Evolutionary conservation across 257 asterid genomes (phyloP).

Genomic region (Plantago major): DNA sequence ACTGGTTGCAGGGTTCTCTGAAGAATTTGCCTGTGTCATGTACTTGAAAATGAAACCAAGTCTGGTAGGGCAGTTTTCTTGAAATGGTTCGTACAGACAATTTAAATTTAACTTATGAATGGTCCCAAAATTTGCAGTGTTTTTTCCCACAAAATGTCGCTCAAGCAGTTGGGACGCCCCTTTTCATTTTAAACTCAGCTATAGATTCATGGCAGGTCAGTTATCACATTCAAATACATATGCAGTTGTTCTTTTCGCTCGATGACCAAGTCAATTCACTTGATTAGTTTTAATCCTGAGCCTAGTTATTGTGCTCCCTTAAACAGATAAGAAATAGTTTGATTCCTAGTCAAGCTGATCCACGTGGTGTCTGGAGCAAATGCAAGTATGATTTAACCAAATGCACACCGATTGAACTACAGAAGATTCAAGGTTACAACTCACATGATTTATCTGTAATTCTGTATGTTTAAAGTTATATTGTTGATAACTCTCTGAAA

Average conservation of each 20-base stretch:
- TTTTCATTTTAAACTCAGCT: constrained; percentile 77
- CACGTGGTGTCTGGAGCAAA: constrained; percentile 45
- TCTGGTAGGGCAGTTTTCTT: constrained; percentile 38
- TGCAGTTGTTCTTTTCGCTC: background rate
- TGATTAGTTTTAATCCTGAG: background rate
- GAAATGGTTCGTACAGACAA: background rate
- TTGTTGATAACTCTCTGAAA: background rate
- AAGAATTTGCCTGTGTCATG: constrained; percentile 59
- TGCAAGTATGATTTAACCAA: constrained; percentile 56
- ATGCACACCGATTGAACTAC: constrained; percentile 50
- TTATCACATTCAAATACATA: background rate
- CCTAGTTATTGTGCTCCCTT: background rate
- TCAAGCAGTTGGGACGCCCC: constrained; percentile 55
- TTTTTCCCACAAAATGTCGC: constrained; percentile 75
- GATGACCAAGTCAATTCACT: background rate
- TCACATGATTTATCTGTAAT: background rate
- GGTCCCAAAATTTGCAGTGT: constrained; percentile 47
- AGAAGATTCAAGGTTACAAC: constrained; percentile 45
- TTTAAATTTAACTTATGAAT: constrained; percentile 10
- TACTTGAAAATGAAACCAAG: constrained; percentile 59
- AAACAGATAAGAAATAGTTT: constrained; percentile 48
- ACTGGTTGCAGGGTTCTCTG: constrained; percentile 67
- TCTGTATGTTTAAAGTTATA: background rate
- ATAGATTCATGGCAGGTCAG: constrained; percentile 98
- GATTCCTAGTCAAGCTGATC: constrained; percentile 66